Evolutionary conservation across 1,284 basidiomycete genomes (phyloP).

Genomic region (Trichosporon faecale): DNA sequence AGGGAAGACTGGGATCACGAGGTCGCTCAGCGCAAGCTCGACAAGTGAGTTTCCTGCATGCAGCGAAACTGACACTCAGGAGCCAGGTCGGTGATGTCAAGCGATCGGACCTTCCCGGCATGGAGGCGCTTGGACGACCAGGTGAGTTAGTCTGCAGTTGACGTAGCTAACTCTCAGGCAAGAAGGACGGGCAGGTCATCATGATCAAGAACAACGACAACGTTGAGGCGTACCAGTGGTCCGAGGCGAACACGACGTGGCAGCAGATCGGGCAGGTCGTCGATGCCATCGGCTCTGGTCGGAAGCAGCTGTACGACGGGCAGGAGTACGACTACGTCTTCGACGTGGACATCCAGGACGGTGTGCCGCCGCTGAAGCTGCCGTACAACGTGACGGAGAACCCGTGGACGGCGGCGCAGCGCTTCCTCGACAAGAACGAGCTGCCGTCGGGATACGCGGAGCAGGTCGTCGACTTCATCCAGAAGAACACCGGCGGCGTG

Average conservation of each 20-base stretch:
- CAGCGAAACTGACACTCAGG: constrained; percentile 31
- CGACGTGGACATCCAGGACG: constrained; percentile 93
- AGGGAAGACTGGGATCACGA: constrained; percentile 68
- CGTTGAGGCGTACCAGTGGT: constrained; percentile 92
- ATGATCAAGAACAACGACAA: constrained; percentile 76
- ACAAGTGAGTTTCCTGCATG: constrained; percentile 39
- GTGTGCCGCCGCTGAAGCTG: constrained; percentile 85
- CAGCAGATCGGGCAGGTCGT: constrained; percentile 94
- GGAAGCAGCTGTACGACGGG: constrained; percentile 84
- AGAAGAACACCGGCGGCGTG: constrained; percentile 78
- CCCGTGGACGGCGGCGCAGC: constrained; percentile 82
- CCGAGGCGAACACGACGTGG: constrained; percentile 66
- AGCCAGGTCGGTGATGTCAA: constrained; percentile 91
- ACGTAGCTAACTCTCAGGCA: constrained; percentile 58
- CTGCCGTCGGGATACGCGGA: constrained; percentile 80
- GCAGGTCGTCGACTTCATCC: constrained; percentile 89
- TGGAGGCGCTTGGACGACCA: constrained; percentile 70
- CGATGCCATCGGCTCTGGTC: constrained; percentile 80
- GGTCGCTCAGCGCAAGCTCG: constrained; percentile 58
- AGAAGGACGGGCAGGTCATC: constrained; percentile 85
- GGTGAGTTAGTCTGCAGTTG: constrained; percentile 55
- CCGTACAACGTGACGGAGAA: constrained; percentile 96
- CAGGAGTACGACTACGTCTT: constrained; percentile 99
- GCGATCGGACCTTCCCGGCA: constrained; percentile 78
- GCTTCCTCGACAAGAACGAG: constrained; percentile 80